Conservation (phyloP, 2,329 filamentous ascomycete genomes). For the Orbilia quercus region DNA sequence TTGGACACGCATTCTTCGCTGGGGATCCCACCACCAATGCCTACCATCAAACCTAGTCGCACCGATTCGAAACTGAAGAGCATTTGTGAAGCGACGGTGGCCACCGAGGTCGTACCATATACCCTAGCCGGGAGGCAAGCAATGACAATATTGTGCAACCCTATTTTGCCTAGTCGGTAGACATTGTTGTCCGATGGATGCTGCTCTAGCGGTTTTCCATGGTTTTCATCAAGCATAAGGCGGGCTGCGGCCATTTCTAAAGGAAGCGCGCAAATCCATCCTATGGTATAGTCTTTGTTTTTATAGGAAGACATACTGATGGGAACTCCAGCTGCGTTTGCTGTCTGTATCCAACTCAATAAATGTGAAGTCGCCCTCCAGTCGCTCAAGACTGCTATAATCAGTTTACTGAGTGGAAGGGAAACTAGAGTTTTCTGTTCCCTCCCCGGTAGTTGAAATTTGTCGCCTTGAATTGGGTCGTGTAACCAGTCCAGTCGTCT, state of each 20-base stretch:
- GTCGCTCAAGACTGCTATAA: no score
- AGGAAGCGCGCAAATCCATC: conserved; percentile 35
- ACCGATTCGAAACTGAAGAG: conserved; percentile 11
- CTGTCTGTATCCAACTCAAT: no score
- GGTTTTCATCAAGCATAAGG: conserved; percentile 23
- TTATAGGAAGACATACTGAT: no score
- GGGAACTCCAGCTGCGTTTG: no score
- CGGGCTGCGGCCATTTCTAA: conserved; percentile 16
- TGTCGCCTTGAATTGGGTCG: no score
- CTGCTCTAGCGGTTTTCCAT: conserved; percentile 25
- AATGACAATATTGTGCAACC: conserved; percentile 41
- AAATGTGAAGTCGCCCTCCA: no score
- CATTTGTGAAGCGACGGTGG: conserved; percentile 28
- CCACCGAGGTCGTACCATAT: conserved; percentile 41
- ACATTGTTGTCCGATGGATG: conserved; percentile 2
- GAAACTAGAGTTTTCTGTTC: no score
- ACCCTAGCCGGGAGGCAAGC: conserved; percentile 18
- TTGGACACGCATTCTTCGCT: conserved; percentile 32
- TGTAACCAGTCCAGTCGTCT: no score
- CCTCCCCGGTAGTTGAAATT: no score
- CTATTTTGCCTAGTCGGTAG: no score
- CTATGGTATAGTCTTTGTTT: conserved; percentile 33
- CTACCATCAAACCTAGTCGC: conserved; percentile 32
- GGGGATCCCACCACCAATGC: conserved; percentile 20
- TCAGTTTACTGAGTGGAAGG: no score